Conservation (phyloP, 2,329 filamentous ascomycete species). For the Cercospora citrullina region DNA sequence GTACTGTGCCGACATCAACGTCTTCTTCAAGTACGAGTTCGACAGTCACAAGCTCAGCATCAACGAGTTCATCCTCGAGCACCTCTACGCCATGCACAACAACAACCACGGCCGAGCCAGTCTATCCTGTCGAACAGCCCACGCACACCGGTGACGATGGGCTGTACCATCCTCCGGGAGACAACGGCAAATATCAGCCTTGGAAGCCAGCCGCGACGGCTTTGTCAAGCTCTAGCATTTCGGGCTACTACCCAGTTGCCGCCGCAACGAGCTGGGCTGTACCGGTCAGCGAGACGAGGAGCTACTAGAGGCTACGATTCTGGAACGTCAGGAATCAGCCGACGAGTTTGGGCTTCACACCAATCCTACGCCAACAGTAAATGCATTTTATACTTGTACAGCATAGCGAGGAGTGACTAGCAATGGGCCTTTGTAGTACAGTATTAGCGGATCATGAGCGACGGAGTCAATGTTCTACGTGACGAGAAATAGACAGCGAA, state of each 20-base stretch:
- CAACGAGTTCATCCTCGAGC: not conserved
- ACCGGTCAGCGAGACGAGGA: slow-evolving; percentile 12
- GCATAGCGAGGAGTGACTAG: not conserved
- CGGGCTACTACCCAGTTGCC: slow-evolving; percentile 2
- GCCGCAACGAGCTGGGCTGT: slow-evolving; percentile 14
- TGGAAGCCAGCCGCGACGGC: not conserved
- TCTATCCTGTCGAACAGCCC: not conserved
- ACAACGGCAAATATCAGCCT: not conserved
- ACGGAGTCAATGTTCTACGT: not conserved
- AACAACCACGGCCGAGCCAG: slow-evolving; percentile 1
- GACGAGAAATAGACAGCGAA: not conserved
- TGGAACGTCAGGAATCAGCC: not conserved
- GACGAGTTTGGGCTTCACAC: not conserved
- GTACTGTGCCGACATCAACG: not conserved
- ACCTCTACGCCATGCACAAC: not conserved
- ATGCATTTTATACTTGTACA: not conserved
- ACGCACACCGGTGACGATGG: slow-evolving; percentile 7
- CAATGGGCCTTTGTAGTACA: not conserved
- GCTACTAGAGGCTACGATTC: slow-evolving; percentile 7
- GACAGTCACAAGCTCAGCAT: slow-evolving; percentile 1
- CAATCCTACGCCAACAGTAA: not conserved
- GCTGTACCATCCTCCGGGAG: slow-evolving; percentile 6
- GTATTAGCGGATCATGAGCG: not conserved
- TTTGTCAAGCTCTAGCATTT: not conserved
- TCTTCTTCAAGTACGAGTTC: not conserved